Conservation (phyloP, 2,329 filamentous ascomycete genomes). For the Monilinia vaccinii-corymbosi region DNA sequence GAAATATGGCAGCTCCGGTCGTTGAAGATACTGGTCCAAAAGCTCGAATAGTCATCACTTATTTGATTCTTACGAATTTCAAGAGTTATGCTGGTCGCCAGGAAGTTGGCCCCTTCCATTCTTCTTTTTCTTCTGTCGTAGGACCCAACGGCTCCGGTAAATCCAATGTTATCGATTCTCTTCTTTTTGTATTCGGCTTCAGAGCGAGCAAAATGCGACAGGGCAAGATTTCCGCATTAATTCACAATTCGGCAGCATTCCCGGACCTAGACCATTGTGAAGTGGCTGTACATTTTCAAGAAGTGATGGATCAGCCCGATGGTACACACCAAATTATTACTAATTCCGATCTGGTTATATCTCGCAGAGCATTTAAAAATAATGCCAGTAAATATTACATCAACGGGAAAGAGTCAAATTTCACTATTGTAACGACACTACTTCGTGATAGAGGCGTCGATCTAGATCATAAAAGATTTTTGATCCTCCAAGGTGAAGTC, state of each 20-base stretch:
- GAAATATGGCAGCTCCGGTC: slow-evolving; percentile 57
- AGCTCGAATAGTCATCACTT: slow-evolving; percentile 83
- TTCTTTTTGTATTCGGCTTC: slow-evolving; percentile 98
- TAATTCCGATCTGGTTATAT: slow-evolving; percentile 78
- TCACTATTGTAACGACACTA: slow-evolving; percentile 81
- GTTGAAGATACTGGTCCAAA: slow-evolving; percentile 71
- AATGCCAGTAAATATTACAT: slow-evolving; percentile 99
- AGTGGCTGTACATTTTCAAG: slow-evolving; percentile 92
- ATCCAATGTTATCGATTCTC: slow-evolving; percentile 96
- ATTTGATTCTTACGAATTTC: slow-evolving; percentile 90
- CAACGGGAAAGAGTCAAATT: slow-evolving; percentile 80
- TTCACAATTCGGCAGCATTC: slow-evolving; percentile 87
- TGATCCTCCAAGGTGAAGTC: slow-evolving; percentile 95
- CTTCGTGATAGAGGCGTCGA: slow-evolving; percentile 85
- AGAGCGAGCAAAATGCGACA: slow-evolving; percentile 98
- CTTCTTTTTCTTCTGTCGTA: slow-evolving; percentile 95
- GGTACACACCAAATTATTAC: slow-evolving; percentile 71
- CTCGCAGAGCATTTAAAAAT: slow-evolving; percentile 90
- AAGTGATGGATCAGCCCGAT: slow-evolving; percentile 79
- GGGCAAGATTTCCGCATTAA: slow-evolving; percentile 93
- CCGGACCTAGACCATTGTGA: slow-evolving; percentile 86
- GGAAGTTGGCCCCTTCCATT: slow-evolving; percentile 91
- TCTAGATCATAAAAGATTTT: slow-evolving; percentile 93
- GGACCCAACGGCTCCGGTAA: slow-evolving; percentile 97
- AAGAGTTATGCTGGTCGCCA: slow-evolving; percentile 97